phyloP scores from a whole-genome alignment of 768 basidiomycete genomes.

The Chlorophyllum brunneum region DNA sequence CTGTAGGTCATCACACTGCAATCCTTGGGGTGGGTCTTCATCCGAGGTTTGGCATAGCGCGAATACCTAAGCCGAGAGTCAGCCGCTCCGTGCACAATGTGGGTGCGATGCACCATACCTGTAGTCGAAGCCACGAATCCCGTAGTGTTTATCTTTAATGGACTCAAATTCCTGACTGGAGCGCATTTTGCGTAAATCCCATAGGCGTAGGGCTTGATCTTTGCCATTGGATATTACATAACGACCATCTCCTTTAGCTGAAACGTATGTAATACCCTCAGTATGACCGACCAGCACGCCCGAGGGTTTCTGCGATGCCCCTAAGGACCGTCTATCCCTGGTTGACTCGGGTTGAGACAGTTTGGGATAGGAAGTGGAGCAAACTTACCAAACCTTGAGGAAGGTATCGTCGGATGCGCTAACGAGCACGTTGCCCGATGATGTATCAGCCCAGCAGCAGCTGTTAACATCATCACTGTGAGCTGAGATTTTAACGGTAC shows the following conservation, averaged over 20 bases:
- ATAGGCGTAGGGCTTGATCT: conserved; percentile 86
- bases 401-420: conserved; percentile 95
- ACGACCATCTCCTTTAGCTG: conserved; percentile 94
- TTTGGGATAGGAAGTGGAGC: conserved; percentile 42
- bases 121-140: conserved; percentile 71
- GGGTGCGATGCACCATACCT: conserved; percentile 45
- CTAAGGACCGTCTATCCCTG: conserved; percentile 56
- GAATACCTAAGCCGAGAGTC: conserved; percentile 42
- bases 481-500: conserved; percentile 83
- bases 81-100: conserved; percentile 1
- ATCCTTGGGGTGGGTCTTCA: conserved; percentile 74
- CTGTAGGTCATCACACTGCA: conserved; percentile 95
- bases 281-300: conserved; percentile 95
- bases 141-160: conserved; percentile 48
- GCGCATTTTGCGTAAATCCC: conserved; percentile 94
- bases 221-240: conserved; percentile 96
- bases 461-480: conserved; percentile 93
- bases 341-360: conserved; percentile 17
- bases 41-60: conserved; percentile 59
- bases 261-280: conserved; percentile 92
- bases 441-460: conserved; percentile 92
- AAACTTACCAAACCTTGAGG: conserved; percentile 88
- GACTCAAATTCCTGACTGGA: conserved; percentile 63
- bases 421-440: conserved; percentile 90
- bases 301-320: conserved; percentile 68